Percentiles rank a stretch among this genome's conserved stretches.
Conservation (phyloP, 2,329 filamentous ascomycete genomes). For the Trichoderma guizhouense region DNA sequence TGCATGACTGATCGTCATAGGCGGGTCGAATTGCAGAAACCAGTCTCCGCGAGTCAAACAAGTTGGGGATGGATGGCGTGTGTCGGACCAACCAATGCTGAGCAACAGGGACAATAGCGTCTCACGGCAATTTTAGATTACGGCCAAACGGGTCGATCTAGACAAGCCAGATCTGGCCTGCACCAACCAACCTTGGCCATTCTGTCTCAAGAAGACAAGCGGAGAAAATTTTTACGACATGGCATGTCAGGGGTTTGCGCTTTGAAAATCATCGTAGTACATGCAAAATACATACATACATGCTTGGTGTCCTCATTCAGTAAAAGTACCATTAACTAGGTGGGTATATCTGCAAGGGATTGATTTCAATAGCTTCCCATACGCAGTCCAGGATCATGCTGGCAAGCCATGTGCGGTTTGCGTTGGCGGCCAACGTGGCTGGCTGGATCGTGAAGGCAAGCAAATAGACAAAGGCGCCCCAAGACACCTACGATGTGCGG, state of each 20-base stretch:
- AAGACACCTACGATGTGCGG: neutral
- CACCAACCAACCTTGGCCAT: conserved; percentile 7
- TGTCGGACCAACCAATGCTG: conserved; percentile 13
- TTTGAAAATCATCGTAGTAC: neutral
- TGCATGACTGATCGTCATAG: conserved; percentile 16
- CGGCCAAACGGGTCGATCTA: conserved; percentile 19
- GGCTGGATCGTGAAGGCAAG: neutral
- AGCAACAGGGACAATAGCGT: conserved; percentile 18
- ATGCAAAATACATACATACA: neutral
- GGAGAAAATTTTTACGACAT: conserved; percentile 13
- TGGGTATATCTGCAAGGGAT: neutral
- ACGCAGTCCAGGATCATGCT: neutral
- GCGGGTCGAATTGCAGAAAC: conserved; percentile 12
- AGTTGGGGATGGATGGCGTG: conserved; percentile 12
- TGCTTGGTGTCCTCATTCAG: neutral
- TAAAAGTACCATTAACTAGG: neutral
- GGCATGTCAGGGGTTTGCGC: conserved; percentile 7
- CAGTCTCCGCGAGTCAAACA: conserved; percentile 14
- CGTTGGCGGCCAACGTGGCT: neutral
- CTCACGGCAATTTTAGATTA: conserved; percentile 20
- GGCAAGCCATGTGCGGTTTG: neutral
- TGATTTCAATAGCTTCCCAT: neutral
- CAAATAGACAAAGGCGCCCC: neutral
- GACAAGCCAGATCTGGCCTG: conserved; percentile 17
- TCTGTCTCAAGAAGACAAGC: neutral